Base-by-base conservation (phyloP, 495 filamentous ascomycete genomes). In the Diplogelasinospora grovesii region DNA sequence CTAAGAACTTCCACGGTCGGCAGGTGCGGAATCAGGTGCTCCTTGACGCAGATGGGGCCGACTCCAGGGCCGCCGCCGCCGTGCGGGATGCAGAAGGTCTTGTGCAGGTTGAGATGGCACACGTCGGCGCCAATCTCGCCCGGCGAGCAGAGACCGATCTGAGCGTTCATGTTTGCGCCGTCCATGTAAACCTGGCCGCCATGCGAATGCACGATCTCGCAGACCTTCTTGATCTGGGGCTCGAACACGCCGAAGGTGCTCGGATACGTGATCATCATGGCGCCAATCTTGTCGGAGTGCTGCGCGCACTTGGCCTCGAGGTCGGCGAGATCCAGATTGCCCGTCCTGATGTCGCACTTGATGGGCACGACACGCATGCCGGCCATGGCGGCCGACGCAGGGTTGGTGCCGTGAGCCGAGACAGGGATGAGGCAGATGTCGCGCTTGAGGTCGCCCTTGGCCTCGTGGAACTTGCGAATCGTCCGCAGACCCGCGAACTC, bases 181-280 rank as follows among this genome's bases (percentile, higher is more conserved):
- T 98, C 92, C 92, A 98, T 96, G 68, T 96, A 98, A 19, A 98
- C 92, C 57, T 94, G 87, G 13, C 92, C 92, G 33, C 93, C 93
- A 54, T 92, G 70, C 46, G 80, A 54, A 63, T 98, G 93, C 5
- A 98, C 87, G 24, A 93, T 69, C 26, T 85, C 68, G 58, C 88
- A 95, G 10, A 81, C 92, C 53, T 84, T 74, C 70, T 88, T 95
- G 60, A 95, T 77, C 49, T 82, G 72, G 5, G 93, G 90, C 68
- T 98, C 92, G 56, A 93, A 98, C 7, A 98, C 86, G 52, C 92
- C 92, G 48, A 86, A 98, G 1, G 92, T 98, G 66, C 86, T 94
- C 13, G 92, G 92, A 64, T 98, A 98, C 24, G 92, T 98, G 59
- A 98, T 80, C 92, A 98, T 98, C 65, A 98, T 89, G 19, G 90